phyloP scores from a whole-genome alignment of 257 asterid genomes.

The Fraxinus cuspidata region DNA sequence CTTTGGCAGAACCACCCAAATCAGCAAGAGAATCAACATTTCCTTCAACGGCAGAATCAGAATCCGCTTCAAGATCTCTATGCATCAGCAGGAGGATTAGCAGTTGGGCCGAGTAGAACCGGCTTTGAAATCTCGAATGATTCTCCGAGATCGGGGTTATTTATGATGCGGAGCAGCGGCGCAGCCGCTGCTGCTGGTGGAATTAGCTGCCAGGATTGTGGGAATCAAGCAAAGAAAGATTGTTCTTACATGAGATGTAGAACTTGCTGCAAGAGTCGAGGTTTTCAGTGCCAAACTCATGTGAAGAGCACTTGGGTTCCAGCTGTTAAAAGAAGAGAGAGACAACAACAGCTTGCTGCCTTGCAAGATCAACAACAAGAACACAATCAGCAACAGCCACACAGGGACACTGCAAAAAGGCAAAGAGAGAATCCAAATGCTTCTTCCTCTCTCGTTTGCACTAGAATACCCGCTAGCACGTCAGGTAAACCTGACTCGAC shows the following conservation, averaged over 20 bases:
- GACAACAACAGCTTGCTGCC: constrained; percentile 55
- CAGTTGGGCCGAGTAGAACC: constrained; percentile 49
- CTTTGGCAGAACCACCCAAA: constrained; percentile 56
- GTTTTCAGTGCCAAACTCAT: constrained; percentile 74
- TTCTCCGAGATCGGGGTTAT: constrained; percentile 53
- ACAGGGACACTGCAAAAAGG: constrained; percentile 38
- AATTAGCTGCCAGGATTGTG: constrained; percentile 88
- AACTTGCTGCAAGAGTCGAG: constrained; percentile 88
- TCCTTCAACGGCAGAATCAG: constrained; percentile 30
- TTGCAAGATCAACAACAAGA: constrained; percentile 35
- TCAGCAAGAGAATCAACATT: constrained; percentile 33
- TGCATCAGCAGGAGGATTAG: constrained; percentile 55
- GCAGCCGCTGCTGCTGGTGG: constrained; percentile 54
- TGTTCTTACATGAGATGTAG: constrained; percentile 88
- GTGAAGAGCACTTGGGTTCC: constrained; percentile 94
- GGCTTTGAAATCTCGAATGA: constrained; percentile 44
- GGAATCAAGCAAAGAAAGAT: constrained; percentile 86
- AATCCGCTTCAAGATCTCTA: constrained; percentile 69
- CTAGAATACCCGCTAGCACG: constrained; percentile 50
- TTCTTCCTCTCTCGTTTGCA: constrained; percentile 58
- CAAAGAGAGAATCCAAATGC: constrained; percentile 45
- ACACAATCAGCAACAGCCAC: constrained; percentile 23
- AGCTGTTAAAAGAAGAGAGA: constrained; percentile 74
- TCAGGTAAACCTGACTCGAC: constrained; percentile 40
- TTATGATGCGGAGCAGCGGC: constrained; percentile 66